Evolutionary conservation across 345 rosid genomes (phyloP).

Genomic region (Euphorbia peplus): DNA sequence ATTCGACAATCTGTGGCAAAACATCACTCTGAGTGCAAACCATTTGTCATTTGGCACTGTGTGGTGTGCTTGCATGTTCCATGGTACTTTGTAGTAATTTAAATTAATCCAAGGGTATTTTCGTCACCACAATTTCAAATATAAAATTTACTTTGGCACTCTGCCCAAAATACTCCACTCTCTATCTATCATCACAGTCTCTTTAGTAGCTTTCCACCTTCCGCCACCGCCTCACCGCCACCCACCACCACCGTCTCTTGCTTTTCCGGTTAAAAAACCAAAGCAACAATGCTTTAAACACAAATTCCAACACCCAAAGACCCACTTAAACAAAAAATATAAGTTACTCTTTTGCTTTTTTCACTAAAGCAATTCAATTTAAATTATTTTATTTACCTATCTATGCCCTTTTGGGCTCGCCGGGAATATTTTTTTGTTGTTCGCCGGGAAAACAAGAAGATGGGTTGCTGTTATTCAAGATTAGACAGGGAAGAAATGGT

Average conservation of each 20-base stretch:
- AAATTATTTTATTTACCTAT: no score
- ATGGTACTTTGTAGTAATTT: background rate
- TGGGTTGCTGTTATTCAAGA: constrained; percentile 89
- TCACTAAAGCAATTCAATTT: background rate
- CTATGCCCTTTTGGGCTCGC: no score
- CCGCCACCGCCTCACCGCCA: constrained; percentile 9
- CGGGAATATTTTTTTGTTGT: no score
- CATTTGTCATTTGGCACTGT: background rate
- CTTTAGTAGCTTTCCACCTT: background rate
- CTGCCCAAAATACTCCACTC: constrained; percentile 29
- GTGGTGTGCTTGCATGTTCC: background rate
- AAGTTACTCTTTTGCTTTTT: constrained; percentile 7
- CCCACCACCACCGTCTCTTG: background rate
- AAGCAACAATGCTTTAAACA: constrained; percentile 21
- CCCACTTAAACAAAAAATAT: background rate
- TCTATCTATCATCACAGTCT: background rate
- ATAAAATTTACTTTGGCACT: constrained; percentile 24
- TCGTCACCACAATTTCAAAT: constrained; percentile 23
- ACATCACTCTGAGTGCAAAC: background rate
- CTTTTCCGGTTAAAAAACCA: background rate
- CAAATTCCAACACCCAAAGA: background rate
- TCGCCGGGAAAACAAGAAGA: constrained; percentile 29
- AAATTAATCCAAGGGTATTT: constrained; percentile 18
- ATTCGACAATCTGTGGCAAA: background rate
- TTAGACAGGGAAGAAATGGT: constrained; percentile 80